A percentile compares a stretch with the other conserved stretches of the same genome.
Evolutionary conservation across 805 yeast species (phyloP).

Genomic region (Saturnispora dispora): DNA sequence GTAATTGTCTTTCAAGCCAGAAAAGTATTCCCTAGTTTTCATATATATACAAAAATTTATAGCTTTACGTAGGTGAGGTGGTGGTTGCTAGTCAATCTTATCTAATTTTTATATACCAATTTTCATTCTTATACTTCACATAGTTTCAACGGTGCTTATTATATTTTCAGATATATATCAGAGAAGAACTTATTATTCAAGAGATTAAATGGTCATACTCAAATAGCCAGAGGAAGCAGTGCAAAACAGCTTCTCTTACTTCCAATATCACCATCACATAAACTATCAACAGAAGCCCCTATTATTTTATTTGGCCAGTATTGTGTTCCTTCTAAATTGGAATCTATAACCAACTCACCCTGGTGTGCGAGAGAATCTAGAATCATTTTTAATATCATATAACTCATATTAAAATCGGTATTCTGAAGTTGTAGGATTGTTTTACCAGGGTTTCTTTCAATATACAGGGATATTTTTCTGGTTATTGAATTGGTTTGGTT

Average conservation of each 20-base stretch:
- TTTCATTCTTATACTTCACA: neutral
- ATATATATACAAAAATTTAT: neutral
- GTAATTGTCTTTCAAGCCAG: neutral
- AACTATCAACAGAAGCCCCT: neutral
- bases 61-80: neutral
- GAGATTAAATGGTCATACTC: neutral
- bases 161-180: no score
- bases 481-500: constrained; percentile 19
- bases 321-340: constrained; percentile 22
- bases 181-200: no score
- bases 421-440: constrained; percentile 25
- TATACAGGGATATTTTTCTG: constrained; percentile 15
- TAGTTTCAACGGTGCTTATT: neutral
- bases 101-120: neutral
- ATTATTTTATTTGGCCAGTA: constrained; percentile 25
- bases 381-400: constrained; percentile 23
- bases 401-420: constrained; percentile 21
- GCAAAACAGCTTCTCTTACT: neutral
- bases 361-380: constrained; percentile 17
- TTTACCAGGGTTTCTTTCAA: constrained; percentile 19
- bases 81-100: neutral
- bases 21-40: neutral
- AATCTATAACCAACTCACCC: constrained; percentile 25
- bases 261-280: neutral
- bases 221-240: neutral